Evolutionary conservation across 2,329 filamentous ascomycete species (phyloP), one percentile per base, ranked within the genome.

Genomic region (Westerdykella ornata): DNA sequence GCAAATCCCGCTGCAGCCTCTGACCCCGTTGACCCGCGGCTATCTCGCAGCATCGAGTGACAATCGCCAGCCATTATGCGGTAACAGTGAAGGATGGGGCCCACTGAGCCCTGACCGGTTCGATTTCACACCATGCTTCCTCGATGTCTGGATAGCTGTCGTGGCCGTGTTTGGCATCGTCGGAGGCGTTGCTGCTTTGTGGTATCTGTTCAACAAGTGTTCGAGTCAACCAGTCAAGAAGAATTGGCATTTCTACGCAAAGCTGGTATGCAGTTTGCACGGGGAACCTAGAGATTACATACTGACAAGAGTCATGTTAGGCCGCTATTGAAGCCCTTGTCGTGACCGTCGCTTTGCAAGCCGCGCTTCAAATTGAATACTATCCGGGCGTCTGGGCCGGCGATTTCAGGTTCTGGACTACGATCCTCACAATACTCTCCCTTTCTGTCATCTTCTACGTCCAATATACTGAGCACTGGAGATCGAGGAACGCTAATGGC

Each of bases 111-210:
- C 82, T 28, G 75, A 81, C 52, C 78, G 90, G 65, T 96, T 88
- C 68, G 92, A 98, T 70, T 88, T 98, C 59, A 97, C 92, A 13
- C 90, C 92, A 31, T 98, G 92, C 72, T 98, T 98, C 63, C 81
- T 97, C 57, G 94, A 98, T 64, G 79, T 94, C 16, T 89, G 87
- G 80, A 79, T 97, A 44, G 80, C 85, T 26, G 70, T 76, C 1
- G 85, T 95, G 19, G 86, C 87, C 7, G 75, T 74, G 12, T 94
- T 84, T 70, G 89, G 90, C 13, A 73, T 96, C 17, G 41, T 96
- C 17, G 76, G 83, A 48, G 92, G 92, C 43, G 75, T 81, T 6
- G 74, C 81, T 35, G 88, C 90, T 20, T 70, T 94, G 32, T 90
- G 83, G 80, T 86, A 86, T 72, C 72, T 97, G 39, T 65, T 88